A percentile compares a stretch with the other conserved stretches of the same genome.
Evolutionary conservation across 352 stramenopile species (phyloP).

Genomic region (Pythium coloratum): DNA sequence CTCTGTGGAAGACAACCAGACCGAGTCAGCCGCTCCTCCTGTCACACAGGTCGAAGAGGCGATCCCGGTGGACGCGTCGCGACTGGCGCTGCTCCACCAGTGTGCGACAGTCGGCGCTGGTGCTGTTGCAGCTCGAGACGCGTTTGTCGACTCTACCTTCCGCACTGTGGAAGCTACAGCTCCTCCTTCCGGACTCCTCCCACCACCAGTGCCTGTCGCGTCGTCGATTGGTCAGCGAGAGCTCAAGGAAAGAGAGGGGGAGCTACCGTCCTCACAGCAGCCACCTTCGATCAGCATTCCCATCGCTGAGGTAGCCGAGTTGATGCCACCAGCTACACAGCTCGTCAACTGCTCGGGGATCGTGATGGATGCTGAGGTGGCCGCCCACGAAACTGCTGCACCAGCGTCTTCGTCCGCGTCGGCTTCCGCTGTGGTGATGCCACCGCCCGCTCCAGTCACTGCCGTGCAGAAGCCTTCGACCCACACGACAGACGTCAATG

Average conservation of each 20-base stretch:
- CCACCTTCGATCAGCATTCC: not conserved
- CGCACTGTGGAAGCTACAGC: conserved; percentile 9
- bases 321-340: conserved; percentile 6
- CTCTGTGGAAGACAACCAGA: conserved; percentile 30
- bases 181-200: not conserved
- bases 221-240: not conserved
- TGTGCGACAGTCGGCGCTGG: conserved; percentile 63
- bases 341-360: not conserved
- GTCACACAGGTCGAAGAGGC: conserved; percentile 10
- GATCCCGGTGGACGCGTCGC: conserved; percentile 52
- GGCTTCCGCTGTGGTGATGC: not conserved
- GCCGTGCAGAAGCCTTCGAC: not conserved
- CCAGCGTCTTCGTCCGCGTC: not conserved
- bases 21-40: conserved; percentile 10
- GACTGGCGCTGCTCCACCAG: conserved; percentile 68
- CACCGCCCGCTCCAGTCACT: conserved; percentile 22
- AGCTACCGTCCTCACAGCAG: conserved; percentile 17
- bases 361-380: conserved; percentile 2
- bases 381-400: not conserved
- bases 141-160: conserved; percentile 56
- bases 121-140: conserved; percentile 33
- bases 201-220: not conserved
- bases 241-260: conserved; percentile 8
- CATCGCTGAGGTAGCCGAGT: not conserved
- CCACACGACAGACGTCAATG: conserved; percentile 49